These are phyloP conservation scores for Albophoma yamanashiensis DNA, from an alignment of 2,329 filamentous ascomycete species.

Conservation along the genomic window DNA sequence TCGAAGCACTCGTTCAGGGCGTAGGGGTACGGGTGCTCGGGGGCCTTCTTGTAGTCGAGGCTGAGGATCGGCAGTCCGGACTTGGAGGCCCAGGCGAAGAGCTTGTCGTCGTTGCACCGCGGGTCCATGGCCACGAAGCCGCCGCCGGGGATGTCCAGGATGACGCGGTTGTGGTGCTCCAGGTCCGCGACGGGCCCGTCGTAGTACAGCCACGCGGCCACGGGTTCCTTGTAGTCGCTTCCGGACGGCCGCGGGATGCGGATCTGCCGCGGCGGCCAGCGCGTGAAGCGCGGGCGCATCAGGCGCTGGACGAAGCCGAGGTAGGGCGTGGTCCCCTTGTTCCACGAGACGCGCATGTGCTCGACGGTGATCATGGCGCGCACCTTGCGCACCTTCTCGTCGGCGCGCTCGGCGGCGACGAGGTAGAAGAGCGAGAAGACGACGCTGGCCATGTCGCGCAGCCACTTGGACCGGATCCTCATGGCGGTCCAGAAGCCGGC, in stretches of 20 bases:
- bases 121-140: constrained; percentile 97
- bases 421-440: constrained; percentile 86
- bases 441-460: constrained; percentile 73
- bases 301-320: constrained; percentile 61
- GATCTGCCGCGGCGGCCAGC: constrained; percentile 71
- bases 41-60: constrained; percentile 63
- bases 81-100: constrained; percentile 84
- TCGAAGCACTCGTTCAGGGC: constrained; percentile 40
- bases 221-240: constrained; percentile 74
- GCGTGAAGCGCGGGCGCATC: constrained; percentile 67
- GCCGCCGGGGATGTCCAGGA: constrained; percentile 86
- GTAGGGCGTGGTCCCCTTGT: constrained; percentile 86
- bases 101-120: constrained; percentile 86
- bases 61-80: constrained; percentile 83
- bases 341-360: constrained; percentile 87
- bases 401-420: constrained; percentile 83
- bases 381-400: constrained; percentile 92
- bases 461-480: constrained; percentile 69
- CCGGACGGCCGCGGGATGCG: constrained; percentile 70
- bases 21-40: constrained; percentile 38
- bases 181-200: constrained; percentile 76
- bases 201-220: constrained; percentile 87
- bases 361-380: constrained; percentile 79
- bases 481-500: constrained; percentile 98
- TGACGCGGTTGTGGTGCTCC: constrained; percentile 62